phyloP scores from a whole-genome alignment of 495 filamentous ascomycete species.

The Entonaema liquescens region DNA sequence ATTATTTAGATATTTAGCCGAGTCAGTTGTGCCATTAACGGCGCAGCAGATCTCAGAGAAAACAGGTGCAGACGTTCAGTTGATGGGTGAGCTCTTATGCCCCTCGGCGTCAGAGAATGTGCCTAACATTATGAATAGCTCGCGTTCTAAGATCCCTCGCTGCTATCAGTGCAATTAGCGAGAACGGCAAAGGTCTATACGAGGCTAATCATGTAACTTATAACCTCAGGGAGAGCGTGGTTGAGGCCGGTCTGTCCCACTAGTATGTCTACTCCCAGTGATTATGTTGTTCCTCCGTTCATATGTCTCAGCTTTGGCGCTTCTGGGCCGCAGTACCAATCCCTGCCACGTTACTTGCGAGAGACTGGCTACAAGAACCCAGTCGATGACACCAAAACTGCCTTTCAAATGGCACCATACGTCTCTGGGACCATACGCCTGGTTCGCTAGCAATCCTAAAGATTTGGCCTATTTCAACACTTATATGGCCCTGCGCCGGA shows the following conservation, averaged over 20 bases:
- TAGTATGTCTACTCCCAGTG: not conserved
- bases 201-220: not conserved
- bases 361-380: not conserved
- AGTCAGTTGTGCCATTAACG: not conserved
- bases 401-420: not conserved
- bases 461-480: not conserved
- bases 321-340: not conserved
- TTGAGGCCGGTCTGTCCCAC: not conserved
- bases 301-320: not conserved
- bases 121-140: not conserved
- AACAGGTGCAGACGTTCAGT: not conserved
- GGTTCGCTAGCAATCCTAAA: not conserved
- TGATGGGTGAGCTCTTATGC: not conserved
- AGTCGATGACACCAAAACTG: not conserved
- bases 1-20: not conserved
- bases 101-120: not conserved
- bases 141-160: not conserved
- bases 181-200: not conserved
- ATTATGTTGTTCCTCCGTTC: not conserved
- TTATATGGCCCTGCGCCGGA: not conserved
- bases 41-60: not conserved
- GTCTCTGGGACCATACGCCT: not conserved
- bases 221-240: not conserved
- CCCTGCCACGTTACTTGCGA: not conserved
- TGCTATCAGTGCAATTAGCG: not conserved